Evolutionary conservation across 2,329 filamentous ascomycete species (phyloP), one percentile per base, ranked within the genome.

Genomic region (Nectriaceae sp.): DNA sequence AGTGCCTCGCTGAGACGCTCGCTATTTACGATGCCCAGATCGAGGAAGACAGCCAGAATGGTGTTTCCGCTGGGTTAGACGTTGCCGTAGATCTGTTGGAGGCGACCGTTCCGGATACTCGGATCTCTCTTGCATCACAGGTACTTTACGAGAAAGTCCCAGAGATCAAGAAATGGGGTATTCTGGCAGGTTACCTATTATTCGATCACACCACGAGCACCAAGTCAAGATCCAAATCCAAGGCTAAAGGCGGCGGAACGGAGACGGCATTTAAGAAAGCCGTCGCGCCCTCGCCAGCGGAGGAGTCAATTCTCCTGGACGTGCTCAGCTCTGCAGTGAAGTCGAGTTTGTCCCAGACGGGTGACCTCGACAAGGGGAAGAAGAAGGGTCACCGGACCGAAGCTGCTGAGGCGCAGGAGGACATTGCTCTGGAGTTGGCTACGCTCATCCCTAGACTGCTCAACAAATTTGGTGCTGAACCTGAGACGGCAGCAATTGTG

Each of bases 381-480:
- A 82, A 78, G 59, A 82, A 76, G 57, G 70, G 73, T 13, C 76
- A 83, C 44, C 83, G 82, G 41, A 76, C 82, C 19, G 84, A 90
- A 49, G 82, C 85, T 41, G 71, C 77, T 5, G 88, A 92, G 50
- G 79, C 85, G 21, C 87, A 90, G 53, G 91, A 96, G 61, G 84
- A 88, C 41, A 85, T 88, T 29, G 90, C 90, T 2, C 78, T 91
- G 40, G 84, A 87, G 57, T 78, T 99, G 31, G 89, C 90, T 8
- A 77, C 80, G 31, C 77, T 89, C 13, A 93, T 97, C 45, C 94
- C 94, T 1, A 85, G 84, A 54, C 80, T 99, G 2, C 75, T 99
- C 43, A 96, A 88, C 70, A 97, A 97, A 65, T 99, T 91, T 60
- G 93, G 94, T 4, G 89, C 92, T n/a, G 82, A 89, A 21, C 88